phyloP scores from a whole-genome alignment of 345 rosid species.

The Citrus hindsii region DNA sequence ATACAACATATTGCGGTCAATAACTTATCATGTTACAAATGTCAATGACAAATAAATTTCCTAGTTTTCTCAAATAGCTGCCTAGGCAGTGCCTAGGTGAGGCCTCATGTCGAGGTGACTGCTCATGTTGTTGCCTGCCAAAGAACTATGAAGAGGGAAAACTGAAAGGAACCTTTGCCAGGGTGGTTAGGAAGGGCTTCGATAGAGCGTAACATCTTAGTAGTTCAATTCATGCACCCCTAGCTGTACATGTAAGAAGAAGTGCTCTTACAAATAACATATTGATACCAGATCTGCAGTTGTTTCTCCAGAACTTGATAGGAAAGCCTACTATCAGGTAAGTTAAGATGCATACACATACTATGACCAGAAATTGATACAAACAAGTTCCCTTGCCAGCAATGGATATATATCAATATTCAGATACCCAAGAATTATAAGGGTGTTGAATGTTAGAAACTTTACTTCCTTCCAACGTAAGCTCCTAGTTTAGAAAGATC shows the following conservation, averaged over 20 bases:
- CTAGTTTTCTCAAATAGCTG: too few relatives aligned
- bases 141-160: too few relatives aligned
- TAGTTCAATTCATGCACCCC: background rate
- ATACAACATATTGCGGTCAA: too few relatives aligned
- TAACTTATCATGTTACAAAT: too few relatives aligned
- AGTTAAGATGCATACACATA: background rate
- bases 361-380: background rate
- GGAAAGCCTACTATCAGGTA: background rate
- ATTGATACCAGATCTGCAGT: background rate
- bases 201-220: too few relatives aligned
- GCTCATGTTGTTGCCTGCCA: too few relatives aligned
- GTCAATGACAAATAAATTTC: too few relatives aligned
- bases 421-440: background rate
- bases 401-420: background rate
- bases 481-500: constrained; percentile 87
- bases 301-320: background rate
- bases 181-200: too few relatives aligned
- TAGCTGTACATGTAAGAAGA: background rate
- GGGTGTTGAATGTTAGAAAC: background rate
- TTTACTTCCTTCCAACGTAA: constrained; percentile 68
- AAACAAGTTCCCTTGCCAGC: background rate
- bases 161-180: too few relatives aligned
- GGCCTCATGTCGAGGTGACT: too few relatives aligned
- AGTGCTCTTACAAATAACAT: background rate
- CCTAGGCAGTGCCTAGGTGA: too few relatives aligned